Evolutionary conservation across 2,329 filamentous ascomycete species (phyloP).

Genomic region (Cylindrodendrum hubeiense): DNA sequence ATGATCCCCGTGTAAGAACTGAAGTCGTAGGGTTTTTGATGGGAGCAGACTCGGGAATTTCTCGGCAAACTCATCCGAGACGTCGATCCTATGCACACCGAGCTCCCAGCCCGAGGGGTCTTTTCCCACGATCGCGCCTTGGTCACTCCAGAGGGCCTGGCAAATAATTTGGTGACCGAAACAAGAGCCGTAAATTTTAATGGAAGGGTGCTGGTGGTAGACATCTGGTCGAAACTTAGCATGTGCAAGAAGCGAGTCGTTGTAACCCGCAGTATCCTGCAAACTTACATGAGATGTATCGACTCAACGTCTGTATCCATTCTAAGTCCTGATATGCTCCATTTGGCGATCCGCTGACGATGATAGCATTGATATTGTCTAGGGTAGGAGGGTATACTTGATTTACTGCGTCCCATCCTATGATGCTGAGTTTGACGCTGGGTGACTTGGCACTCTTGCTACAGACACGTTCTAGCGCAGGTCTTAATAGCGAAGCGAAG

Average conservation of each 20-base stretch:
- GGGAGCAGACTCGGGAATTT: not conserved
- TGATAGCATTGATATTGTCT: slow-evolving; percentile 14
- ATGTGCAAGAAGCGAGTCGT: not conserved
- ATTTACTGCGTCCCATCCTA: slow-evolving; percentile 9
- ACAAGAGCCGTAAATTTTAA: slow-evolving; percentile 12
- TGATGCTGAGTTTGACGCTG: not conserved
- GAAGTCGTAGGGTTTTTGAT: slow-evolving; percentile 1
- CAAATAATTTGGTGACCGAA: slow-evolving; percentile 16
- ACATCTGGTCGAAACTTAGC: slow-evolving; percentile 4
- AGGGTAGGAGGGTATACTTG: slow-evolving; percentile 11
- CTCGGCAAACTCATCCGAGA: not conserved
- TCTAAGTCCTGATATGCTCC: slow-evolving; percentile 19
- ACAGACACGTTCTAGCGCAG: not conserved
- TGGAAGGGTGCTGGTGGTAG: slow-evolving; percentile 2
- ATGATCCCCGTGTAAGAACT: slow-evolving; percentile 4
- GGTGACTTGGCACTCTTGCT: not conserved
- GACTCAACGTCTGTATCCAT: slow-evolving; percentile 16
- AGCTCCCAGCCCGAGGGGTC: slow-evolving; percentile 4
- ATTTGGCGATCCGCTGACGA: slow-evolving; percentile 20
- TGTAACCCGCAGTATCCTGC: not conserved
- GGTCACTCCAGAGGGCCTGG: not conserved
- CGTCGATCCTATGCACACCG: not conserved
- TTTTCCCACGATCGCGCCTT: not conserved
- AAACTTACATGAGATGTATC: slow-evolving; percentile 1
- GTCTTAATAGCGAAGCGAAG: slow-evolving; percentile 4